Evolutionary conservation across 2,329 filamentous ascomycete species (phyloP), one percentile per base, ranked within the genome.

Genomic region (Talaromyces verruculosus): DNA sequence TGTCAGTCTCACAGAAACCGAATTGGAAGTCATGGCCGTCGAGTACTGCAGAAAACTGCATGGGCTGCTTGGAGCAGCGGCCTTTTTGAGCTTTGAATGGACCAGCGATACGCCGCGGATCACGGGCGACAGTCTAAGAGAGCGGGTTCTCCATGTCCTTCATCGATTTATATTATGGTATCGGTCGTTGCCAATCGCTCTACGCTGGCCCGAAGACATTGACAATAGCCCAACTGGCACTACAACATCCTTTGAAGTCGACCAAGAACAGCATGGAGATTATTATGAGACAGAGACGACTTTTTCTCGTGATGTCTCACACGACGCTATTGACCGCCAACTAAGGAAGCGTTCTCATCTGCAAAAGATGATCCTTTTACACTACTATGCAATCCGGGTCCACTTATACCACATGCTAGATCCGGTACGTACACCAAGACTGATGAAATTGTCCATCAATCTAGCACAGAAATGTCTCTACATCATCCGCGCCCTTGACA

Each of bases 351-450:
- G 57, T 8, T 43, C 57, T 17, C 57, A 59, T 43, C 57, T 59
- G 39, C 57, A 41, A 30, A 59, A 59, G 37, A 59, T 41, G 57
- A 59, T 59, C 2, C 35, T 59, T 41, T 59, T 59, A 30, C 57
- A 59, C 13, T 59, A 35, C 25, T 59, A 59, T 43, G 57, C 57
- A 7, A 59, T 59, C 13, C 57, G 57, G 1, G 57, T 59, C 35
- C 57, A 59, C 35, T 59, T 59, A 22, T 59, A 59, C 15, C 57
- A 59, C 22, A 59, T 59, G 17, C 35, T 59, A 6, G 57, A 59
- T 37, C 57, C 57, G 10, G 57, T 59, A 5, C 57, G 57, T 22
- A 59, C 8, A 25, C 35, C 57, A 30, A 43, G n/a, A 30, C 10
- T 59, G 22, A 59, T 59, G 57, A 37, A 30, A 41, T 41, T 43